Evolutionary conservation across 1,284 basidiomycete species (phyloP).

Genomic region (Taiwanofungus camphoratus): DNA sequence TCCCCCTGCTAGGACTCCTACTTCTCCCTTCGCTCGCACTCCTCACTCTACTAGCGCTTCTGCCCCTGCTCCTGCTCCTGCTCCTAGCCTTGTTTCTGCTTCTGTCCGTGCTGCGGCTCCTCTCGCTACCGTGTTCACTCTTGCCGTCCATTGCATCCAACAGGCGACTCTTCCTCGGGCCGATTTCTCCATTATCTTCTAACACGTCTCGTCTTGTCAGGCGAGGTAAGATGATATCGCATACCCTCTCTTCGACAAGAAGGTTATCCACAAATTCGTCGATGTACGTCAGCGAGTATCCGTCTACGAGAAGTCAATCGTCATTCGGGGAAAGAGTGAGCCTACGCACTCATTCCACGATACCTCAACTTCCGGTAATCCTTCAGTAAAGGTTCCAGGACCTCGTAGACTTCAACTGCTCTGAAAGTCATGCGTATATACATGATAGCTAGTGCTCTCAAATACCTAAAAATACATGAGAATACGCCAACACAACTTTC

Average conservation of each 20-base stretch:
- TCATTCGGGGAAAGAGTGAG: conserved; percentile 1
- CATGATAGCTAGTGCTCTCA: conserved; percentile 89
- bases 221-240: conserved; percentile 94
- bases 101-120: conserved; percentile 24
- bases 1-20: conserved; percentile 19
- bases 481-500: conserved; percentile 1
- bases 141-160: conserved; percentile 78
- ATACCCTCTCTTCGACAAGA: conserved; percentile 86
- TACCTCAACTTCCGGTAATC: conserved; percentile 90
- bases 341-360: conserved; percentile 70
- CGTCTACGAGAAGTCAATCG: conserved; percentile 39
- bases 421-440: conserved; percentile 95
- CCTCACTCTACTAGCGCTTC: conserved; percentile 22
- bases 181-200: conserved; percentile 89
- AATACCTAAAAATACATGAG: conserved; percentile 54
- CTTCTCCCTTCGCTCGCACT: conserved; percentile 18
- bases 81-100: conserved; percentile 34
- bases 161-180: conserved; percentile 74
- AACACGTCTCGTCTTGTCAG: conserved; percentile 81
- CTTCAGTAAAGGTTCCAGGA: conserved; percentile 90
- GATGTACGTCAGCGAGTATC: conserved; percentile 81
- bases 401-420: conserved; percentile 85
- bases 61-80: conserved; percentile 21
- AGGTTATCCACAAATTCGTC: conserved; percentile 91
- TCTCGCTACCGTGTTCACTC: conserved; percentile 40